Percentiles rank a stretch among this genome's conserved stretches.
Evolutionary conservation across 208 protist species (phyloP).

Genomic region (Trypanosoma avium): DNA sequence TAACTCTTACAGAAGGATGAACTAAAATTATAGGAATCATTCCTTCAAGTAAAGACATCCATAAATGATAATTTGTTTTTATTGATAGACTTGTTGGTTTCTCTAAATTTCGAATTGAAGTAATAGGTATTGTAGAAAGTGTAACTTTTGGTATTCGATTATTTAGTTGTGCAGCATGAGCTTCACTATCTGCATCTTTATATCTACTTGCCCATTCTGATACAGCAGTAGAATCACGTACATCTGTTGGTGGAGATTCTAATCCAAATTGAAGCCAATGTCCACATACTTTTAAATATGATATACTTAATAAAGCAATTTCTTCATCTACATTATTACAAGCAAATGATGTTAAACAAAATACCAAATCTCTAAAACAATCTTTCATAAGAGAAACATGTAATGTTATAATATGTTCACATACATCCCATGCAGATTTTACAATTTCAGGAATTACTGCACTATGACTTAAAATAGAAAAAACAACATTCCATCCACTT

Average conservation of each 20-base stretch:
- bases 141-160: slow-evolving; percentile 48
- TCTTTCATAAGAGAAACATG: slow-evolving; percentile 73
- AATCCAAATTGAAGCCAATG: slow-evolving; percentile 87
- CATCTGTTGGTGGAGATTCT: slow-evolving; percentile 53
- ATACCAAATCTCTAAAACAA: slow-evolving; percentile 82
- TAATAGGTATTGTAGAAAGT: slow-evolving; percentile 47
- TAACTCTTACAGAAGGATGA: slow-evolving; percentile 66
- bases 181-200: slow-evolving; percentile 45
- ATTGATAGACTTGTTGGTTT: slow-evolving; percentile 45
- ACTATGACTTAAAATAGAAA: slow-evolving; percentile 76
- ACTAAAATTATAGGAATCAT: slow-evolving; percentile 73
- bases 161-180: slow-evolving; percentile 26
- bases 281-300: slow-evolving; percentile 72
- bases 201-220: slow-evolving; percentile 62
- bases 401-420: slow-evolving; percentile 51
- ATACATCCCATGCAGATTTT: slow-evolving; percentile 59
- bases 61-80: slow-evolving; percentile 78
- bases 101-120: slow-evolving; percentile 35
- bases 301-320: slow-evolving; percentile 62
- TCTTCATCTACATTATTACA: slow-evolving; percentile 48
- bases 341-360: slow-evolving; percentile 83
- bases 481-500: slow-evolving; percentile 84
- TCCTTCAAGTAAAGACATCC: slow-evolving; percentile 81
- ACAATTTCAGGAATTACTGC: slow-evolving; percentile 79
- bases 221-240: slow-evolving; percentile 40